These are phyloP conservation scores for Eucalyptus microcorys DNA, from an alignment of 345 rosid genomes.

Conservation along the genomic window DNA sequence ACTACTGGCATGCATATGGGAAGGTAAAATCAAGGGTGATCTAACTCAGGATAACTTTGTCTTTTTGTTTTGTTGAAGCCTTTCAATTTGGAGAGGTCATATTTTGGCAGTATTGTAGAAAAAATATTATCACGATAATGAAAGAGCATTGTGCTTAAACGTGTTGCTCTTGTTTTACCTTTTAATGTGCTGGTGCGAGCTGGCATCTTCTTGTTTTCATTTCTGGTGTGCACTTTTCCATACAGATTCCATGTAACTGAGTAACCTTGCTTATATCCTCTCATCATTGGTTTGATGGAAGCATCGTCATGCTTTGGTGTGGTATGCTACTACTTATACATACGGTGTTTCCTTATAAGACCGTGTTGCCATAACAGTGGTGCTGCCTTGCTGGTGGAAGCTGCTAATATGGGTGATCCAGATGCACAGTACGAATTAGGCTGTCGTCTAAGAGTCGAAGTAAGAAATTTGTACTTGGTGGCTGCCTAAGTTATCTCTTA, in stretches of 20 bases:
- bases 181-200: neutral
- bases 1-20: neutral
- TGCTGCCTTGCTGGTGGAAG: constrained; percentile 86
- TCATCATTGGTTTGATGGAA: neutral
- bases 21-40: neutral
- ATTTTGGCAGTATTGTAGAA: neutral
- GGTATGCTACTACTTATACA: neutral
- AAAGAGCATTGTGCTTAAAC: neutral
- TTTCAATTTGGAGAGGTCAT: neutral
- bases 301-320: neutral
- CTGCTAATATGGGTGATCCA: constrained; percentile 91
- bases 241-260: neutral
- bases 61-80: neutral
- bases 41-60: neutral
- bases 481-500: neutral
- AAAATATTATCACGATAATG: neutral
- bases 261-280: neutral
- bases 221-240: neutral
- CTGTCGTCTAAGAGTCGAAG: constrained; percentile 79
- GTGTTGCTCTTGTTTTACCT: neutral
- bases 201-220: neutral
- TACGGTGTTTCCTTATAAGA: neutral
- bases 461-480: constrained; percentile 4
- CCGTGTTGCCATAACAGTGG: constrained; percentile 26
- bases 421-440: constrained; percentile 89